Evolutionary conservation across 352 stramenopile genomes (phyloP), one percentile per base, ranked within the genome.

Genomic region (Phytopythium aichiense): DNA sequence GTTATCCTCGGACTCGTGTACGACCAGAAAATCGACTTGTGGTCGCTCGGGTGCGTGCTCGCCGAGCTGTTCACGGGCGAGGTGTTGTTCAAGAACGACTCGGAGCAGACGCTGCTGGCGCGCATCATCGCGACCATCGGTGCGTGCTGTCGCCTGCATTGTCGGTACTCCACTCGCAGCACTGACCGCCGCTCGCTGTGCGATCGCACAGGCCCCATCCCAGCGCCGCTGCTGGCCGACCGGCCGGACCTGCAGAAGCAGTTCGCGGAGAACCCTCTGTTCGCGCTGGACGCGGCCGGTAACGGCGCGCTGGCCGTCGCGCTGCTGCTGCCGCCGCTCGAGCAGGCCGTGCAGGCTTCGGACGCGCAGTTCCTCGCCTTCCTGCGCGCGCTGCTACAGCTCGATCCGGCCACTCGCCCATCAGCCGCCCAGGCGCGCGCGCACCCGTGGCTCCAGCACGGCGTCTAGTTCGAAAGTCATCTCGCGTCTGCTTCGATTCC

Each of bases 1-100:
- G 96, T 99, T 12, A 98, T 99, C 67, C 77, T 99, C 1, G 97
- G 97, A n/a, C 75, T 99, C 6, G 68, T 78, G 49, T 97, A 97
- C 71, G 81, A 86, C 58, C 74, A 78, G 18, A 86, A 88, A 38
- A 96, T 97, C 60, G 91, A 97, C 64, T 61, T 97, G 46, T 97
- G 91, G 91, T 94, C 80, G 46, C 82, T 96, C 33, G 91, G 81
- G 3, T 97, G 88, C 63, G 87, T 97, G 33, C 66, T 97, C 16
- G 88, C 82, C 23, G 90, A 97, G 64, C 77, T 97, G 46, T 92
- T 88, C 66, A 94, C 87, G 13, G 90, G 90, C n/a, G 73, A 89
- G 49, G 87, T 94, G 37, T 67, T 97, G 0, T 97, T 97, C 66
- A 77, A 84, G 37, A 92, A 94, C 65, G 84, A 96, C 63, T 85